Evolutionary conservation across 2,329 filamentous ascomycete genomes (phyloP), one percentile per base, ranked within the genome.

Genomic region (Aureobasidium pullulans): DNA sequence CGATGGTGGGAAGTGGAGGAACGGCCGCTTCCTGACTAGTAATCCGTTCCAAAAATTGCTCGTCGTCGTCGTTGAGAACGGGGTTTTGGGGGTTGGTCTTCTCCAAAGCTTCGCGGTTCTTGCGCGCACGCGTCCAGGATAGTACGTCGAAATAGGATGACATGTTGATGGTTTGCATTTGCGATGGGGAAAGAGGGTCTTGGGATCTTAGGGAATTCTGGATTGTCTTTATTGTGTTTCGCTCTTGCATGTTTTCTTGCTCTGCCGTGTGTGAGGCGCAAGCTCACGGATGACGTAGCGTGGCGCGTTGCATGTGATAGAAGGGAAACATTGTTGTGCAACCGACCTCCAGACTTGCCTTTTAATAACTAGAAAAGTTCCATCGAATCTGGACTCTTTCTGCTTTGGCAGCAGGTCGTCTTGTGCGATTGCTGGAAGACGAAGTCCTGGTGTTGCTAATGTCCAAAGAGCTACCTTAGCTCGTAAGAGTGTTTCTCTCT

Each of bases 11-110:
- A 7, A 77, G 69, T 11, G 75, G 73, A n/a, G 76, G 75, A 1
- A 75, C 72, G 3, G 72, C 71, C 50, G 71, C 68, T 16, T 75
- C 72, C 37, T 77, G 74, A 7, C 77, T 74, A 3, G 77, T 78
- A 34, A 84, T 77, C 36, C 73, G 72, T 57, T 76, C 73, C 36
- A 85, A 70, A 64, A 84, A 85, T 56, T 76, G 73, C 64, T 85
- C 80, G 62, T 86, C 83, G 65, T 84, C 82, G n/a, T 81, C 76
- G 16, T 80, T 82, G n/a, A 85, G 68, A 2, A 85, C 77, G 6
- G 77, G 67, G 66, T 71, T 66, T n/a, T 69, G 65, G 6, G 71
- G 70, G 43, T 71, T 71, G 8, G 63, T 69, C 60, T 69, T 70
- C 54, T 70, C 63, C 15, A 71, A 65, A n/a, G 69, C 67, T 53